Conservation (phyloP, 2,329 filamentous ascomycete genomes). For the Hymenoscyphus occultus region DNA sequence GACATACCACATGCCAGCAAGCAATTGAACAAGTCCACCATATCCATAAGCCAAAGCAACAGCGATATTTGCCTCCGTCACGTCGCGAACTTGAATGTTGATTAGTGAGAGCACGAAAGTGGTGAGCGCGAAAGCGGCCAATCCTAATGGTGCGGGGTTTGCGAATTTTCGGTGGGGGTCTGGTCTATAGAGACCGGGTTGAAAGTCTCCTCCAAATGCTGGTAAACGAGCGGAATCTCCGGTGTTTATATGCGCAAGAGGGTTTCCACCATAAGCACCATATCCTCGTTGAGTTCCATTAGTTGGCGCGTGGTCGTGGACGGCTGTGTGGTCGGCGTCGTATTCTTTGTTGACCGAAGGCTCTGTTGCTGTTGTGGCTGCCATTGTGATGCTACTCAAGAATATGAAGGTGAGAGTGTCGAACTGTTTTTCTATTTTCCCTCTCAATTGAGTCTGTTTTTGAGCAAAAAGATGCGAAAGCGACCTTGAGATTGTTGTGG, state of each 20-base stretch:
- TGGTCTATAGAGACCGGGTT: conserved; percentile 56
- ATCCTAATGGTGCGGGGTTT: conserved; percentile 59
- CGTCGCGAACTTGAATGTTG: conserved; percentile 50
- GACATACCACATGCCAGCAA: conserved; percentile 64
- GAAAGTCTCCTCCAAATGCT: conserved; percentile 58
- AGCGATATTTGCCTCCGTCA: conserved; percentile 51
- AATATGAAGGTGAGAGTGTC: background rate
- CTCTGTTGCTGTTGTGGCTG: conserved; percentile 25
- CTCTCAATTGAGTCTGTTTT: background rate
- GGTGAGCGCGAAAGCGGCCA: conserved; percentile 60
- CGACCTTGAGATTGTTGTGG: background rate
- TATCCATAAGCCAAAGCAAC: conserved; percentile 57
- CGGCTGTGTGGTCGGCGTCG: conserved; percentile 9
- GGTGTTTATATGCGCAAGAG: conserved; percentile 38
- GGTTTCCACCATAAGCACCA: background rate
- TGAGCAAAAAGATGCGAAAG: background rate
- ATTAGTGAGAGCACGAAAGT: conserved; percentile 59
- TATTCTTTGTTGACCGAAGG: conserved; percentile 27
- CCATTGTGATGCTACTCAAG: conserved; percentile 22
- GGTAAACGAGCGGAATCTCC: conserved; percentile 43
- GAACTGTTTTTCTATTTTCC: background rate
- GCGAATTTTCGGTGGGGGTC: conserved; percentile 52
- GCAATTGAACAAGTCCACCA: conserved; percentile 64
- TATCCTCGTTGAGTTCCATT: background rate
- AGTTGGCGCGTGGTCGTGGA: conserved; percentile 25